phyloP scores from a whole-genome alignment of 78 protist species.

The Creolimax fragrantissima region DNA sequence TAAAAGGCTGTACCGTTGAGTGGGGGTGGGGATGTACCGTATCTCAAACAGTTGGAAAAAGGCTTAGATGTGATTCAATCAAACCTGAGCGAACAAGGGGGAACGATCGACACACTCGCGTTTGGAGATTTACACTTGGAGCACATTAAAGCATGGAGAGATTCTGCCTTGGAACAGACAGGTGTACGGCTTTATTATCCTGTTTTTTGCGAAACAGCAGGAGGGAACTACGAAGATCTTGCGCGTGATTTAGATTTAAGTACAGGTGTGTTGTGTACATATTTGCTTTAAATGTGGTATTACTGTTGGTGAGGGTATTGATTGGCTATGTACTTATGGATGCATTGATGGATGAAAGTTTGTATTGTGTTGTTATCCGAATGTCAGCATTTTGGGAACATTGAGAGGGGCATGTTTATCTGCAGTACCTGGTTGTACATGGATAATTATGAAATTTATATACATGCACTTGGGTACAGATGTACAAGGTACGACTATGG shows the following conservation, averaged over 20 bases:
- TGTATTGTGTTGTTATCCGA: no score
- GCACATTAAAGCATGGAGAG: not conserved
- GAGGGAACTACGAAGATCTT: not conserved
- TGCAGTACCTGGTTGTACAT: no score
- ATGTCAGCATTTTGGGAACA: no score
- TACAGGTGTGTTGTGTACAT: no score
- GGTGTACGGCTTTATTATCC: not conserved
- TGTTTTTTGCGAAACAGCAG: not conserved
- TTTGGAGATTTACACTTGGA: not conserved
- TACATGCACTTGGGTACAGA: no score
- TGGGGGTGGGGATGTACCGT: not conserved
- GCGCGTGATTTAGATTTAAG: not conserved
- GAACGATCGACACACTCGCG: not conserved
- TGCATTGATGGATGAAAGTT: no score
- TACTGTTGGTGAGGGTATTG: no score
- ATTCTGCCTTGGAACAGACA: not conserved
- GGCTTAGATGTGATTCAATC: not conserved
- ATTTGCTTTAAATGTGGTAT: no score
- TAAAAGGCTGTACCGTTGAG: not conserved
- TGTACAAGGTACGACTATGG: no score
- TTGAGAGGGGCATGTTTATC: no score
- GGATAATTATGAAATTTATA: no score
- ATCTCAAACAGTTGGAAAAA: not conserved
- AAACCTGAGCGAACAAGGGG: not conserved
- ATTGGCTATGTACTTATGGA: no score